Conservation (phyloP, 805 yeast species). For the Monosporozyma solicola region DNA sequence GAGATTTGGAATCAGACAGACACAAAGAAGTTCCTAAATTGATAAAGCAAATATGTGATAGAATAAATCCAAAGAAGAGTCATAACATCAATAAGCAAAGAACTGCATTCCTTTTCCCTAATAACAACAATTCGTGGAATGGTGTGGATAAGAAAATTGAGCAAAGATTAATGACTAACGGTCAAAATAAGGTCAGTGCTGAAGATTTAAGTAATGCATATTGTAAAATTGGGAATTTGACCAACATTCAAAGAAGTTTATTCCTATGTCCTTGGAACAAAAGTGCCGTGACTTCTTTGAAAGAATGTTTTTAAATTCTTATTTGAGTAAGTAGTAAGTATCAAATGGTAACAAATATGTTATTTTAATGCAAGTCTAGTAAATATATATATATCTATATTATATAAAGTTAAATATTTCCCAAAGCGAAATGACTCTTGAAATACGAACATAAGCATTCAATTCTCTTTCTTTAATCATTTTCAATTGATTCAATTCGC, state of each 20-base stretch:
- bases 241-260: constrained; percentile 59
- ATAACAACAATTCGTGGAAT: constrained; percentile 60
- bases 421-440: constrained; percentile 48
- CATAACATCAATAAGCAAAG: constrained; percentile 46
- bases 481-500: constrained; percentile 66
- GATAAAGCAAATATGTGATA: constrained; percentile 39
- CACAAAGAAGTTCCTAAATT: constrained; percentile 50
- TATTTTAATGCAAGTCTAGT: background rate
- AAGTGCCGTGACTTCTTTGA: constrained; percentile 24
- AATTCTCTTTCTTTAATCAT: constrained; percentile 51
- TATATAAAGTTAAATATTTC: constrained; percentile 37
- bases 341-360: background rate
- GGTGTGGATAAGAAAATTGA: constrained; percentile 50
- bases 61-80: constrained; percentile 27
- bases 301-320: constrained; percentile 22
- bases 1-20: constrained; percentile 41
- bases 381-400: background rate
- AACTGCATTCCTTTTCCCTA: constrained; percentile 67
- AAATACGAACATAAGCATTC: constrained; percentile 43
- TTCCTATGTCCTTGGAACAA: constrained; percentile 49
- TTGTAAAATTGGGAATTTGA: constrained; percentile 37
- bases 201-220: constrained; percentile 42
- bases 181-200: constrained; percentile 43
- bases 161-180: constrained; percentile 45
- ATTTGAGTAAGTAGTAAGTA: background rate